These are phyloP conservation scores for Xylaria multiplex DNA, from an alignment of 2,329 filamentous ascomycete genomes.

Conservation along the genomic window DNA sequence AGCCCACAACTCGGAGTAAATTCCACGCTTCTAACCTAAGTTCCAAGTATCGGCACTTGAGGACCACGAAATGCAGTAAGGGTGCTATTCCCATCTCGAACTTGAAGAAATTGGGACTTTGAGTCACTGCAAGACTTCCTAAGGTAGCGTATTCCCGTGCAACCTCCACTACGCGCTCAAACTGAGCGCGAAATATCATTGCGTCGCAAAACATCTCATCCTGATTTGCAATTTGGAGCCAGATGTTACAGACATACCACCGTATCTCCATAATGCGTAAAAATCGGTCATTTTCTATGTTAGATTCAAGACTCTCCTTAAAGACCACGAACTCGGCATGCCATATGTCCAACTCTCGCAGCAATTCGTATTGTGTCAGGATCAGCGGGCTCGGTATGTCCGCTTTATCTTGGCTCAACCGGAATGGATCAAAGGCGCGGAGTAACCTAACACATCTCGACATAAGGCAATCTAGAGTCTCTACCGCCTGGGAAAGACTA, in stretches of 20 bases:
- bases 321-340: slow-evolving; percentile 9
- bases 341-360: slow-evolving; percentile 29
- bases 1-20: slow-evolving; percentile 22
- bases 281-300: not conserved
- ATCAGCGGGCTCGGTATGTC: slow-evolving; percentile 13
- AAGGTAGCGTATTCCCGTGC: slow-evolving; percentile 26
- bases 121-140: not conserved
- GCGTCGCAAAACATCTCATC: slow-evolving; percentile 32
- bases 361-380: slow-evolving; percentile 19
- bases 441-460: slow-evolving; percentile 27
- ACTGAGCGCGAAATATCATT: slow-evolving; percentile 18
- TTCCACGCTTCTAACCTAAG: slow-evolving; percentile 32
- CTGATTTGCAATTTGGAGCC: slow-evolving; percentile 28
- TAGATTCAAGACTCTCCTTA: not conserved
- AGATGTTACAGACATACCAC: slow-evolving; percentile 38
- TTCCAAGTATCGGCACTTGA: slow-evolving; percentile 37
- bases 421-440: slow-evolving; percentile 29
- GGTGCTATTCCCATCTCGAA: slow-evolving; percentile 38
- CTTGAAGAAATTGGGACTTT: slow-evolving; percentile 21
- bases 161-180: slow-evolving; percentile 34
- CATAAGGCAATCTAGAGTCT: slow-evolving; percentile 31
- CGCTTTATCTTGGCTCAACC: slow-evolving; percentile 4
- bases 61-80: slow-evolving; percentile 37
- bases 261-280: slow-evolving; percentile 34
- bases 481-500: slow-evolving; percentile 5